Evolutionary conservation across 495 filamentous ascomycete genomes (phyloP).

Genomic region (Collariella sp.): DNA sequence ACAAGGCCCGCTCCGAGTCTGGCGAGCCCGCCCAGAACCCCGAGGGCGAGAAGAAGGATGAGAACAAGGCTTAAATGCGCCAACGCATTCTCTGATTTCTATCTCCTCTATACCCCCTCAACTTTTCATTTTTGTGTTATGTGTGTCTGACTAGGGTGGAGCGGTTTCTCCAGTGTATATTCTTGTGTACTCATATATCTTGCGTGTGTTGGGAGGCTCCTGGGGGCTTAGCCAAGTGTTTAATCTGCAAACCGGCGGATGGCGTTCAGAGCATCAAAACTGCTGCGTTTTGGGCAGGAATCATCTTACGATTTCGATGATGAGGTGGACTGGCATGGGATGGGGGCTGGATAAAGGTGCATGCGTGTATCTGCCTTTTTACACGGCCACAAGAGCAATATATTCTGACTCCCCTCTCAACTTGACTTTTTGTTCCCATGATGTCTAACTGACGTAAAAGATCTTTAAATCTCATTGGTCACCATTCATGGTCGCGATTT

Average conservation of each 20-base stretch:
- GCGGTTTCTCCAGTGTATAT: conserved; percentile 31
- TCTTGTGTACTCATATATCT: conserved; percentile 43
- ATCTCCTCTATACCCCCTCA: conserved; percentile 20
- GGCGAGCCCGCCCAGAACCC: conserved; percentile 43
- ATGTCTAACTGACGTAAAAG: no score
- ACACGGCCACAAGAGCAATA: conserved; percentile 17
- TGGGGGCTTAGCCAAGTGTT: conserved; percentile 25
- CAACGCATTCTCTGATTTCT: conserved; percentile 1
- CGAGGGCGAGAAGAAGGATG: conserved; percentile 80
- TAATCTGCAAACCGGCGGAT: conserved; percentile 34
- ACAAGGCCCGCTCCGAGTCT: conserved; percentile 76
- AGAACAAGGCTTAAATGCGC: conserved; percentile 36
- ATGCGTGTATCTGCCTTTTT: conserved; percentile 16
- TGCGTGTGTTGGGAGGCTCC: conserved; percentile 16
- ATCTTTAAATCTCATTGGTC: no score
- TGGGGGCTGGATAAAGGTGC: conserved; percentile 20
- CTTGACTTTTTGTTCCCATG: conserved; percentile 8
- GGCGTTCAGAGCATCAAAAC: conserved; percentile 45
- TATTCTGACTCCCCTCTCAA: conserved; percentile 25
- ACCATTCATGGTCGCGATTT: no score
- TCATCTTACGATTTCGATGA: conserved; percentile 28
- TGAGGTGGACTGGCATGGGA: conserved; percentile 20
- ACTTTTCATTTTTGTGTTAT: conserved; percentile 18
- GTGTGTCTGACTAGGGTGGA: conserved; percentile 31
- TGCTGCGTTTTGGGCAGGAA: conserved; percentile 26